Base-by-base conservation (phyloP, 2,329 filamentous ascomycete species). In the Penicillium sumatraense region DNA sequence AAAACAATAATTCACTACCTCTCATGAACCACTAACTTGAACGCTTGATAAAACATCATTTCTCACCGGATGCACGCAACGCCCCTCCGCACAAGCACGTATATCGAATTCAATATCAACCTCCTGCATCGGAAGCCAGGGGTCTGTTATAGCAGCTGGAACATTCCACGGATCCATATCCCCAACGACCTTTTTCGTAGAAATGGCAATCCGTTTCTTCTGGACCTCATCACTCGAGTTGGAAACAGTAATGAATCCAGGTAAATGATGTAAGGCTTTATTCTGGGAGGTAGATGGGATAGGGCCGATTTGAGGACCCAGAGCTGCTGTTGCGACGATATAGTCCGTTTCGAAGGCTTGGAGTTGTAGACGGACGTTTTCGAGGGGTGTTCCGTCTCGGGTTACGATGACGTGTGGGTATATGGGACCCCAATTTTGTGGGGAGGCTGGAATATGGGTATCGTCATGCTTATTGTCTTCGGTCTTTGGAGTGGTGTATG, bases 331-430 rank as follows among this genome's bases (percentile, higher is more conserved):
- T 0, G 83, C 81, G 61, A 88, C 74, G 70, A 88, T 80, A 63
- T 82, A 87, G 51, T 83, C 76, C 56, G 81, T 74, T 58, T 84
- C 83, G 65, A 84, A 86, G 0, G 82, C 79, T 53, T 83, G 78
- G 16, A 87, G 78, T 65, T 85, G 82, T 61, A 87, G 75, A 46
- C 78, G 72, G 18, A 86, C 83, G 60, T 85, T 79, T 4, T 78
- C 67, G 48, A 86, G 74, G 35, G 68, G 65, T 48, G 69, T 66
- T 5, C 79, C 77, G 56, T 80, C 72, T 27, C 85, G 66, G 69
- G 78, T 80, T 0, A 83, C 78, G 58, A 82, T 78, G 1, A 83
- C 75, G 24, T 74, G 70, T 1, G 60, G 69, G 51, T 76, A 75
- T 3, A 73, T 71, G 3, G 63, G 53, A 5, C 76, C 68, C 71